Evolutionary conservation across 2,329 filamentous ascomycete genomes (phyloP).

Genomic region (Emergomyces pasteurianus): DNA sequence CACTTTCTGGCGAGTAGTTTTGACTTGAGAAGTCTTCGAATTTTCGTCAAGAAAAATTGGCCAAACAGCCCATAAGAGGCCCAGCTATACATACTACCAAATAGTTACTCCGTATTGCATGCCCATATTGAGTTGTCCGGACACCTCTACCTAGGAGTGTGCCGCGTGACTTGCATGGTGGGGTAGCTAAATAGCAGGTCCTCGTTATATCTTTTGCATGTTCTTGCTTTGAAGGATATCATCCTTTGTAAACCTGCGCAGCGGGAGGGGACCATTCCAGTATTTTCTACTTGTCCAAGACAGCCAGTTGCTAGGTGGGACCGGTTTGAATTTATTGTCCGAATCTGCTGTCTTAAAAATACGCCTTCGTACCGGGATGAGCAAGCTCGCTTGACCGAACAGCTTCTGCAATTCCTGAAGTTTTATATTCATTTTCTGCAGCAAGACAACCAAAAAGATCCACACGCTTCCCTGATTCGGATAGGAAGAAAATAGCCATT

Average conservation of each 20-base stretch:
- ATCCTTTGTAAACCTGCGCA: neutral
- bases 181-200: neutral
- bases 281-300: neutral
- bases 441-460: neutral
- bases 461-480: too few relatives aligned
- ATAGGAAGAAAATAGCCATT: neutral
- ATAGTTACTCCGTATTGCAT: too few relatives aligned
- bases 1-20: too few relatives aligned
- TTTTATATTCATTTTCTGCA: neutral
- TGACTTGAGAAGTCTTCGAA: neutral
- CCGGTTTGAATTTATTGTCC: neutral
- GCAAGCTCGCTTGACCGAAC: neutral
- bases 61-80: neutral
- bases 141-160: neutral
- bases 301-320: neutral
- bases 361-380: neutral
- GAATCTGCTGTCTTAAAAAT: neutral
- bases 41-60: neutral
- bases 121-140: too few relatives aligned
- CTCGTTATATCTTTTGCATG: neutral
- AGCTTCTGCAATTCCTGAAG: neutral
- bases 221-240: neutral
- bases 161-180: slow-evolving; percentile 3
- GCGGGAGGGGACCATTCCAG: neutral
- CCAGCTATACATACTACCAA: neutral